Evolutionary conservation across 2,329 filamentous ascomycete species (phyloP).

Genomic region (Cercospora sp.): DNA sequence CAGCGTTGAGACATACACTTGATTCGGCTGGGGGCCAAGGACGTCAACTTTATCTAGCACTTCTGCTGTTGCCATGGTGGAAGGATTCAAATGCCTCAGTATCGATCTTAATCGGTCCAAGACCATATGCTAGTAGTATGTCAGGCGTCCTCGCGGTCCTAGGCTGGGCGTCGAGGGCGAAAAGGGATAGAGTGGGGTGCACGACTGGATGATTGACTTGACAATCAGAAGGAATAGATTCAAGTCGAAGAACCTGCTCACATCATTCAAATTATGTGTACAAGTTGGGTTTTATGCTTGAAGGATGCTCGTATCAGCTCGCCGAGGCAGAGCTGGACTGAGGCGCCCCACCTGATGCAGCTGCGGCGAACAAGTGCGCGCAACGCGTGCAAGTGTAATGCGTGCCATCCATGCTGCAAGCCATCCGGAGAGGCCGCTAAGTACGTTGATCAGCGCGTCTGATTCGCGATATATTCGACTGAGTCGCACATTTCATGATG

Average conservation of each 20-base stretch:
- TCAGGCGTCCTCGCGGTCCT: neutral
- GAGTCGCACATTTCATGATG: neutral
- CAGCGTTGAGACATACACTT: conserved; percentile 6
- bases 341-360: neutral
- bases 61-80: conserved; percentile 25
- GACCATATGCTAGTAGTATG: neutral
- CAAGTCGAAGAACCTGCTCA: neutral
- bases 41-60: conserved; percentile 23
- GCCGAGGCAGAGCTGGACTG: neutral
- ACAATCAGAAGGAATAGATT: neutral
- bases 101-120: neutral
- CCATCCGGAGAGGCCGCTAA: neutral
- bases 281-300: neutral
- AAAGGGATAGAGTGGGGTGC: neutral
- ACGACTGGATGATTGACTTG: neutral
- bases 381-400: neutral
- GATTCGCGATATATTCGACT: neutral
- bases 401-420: neutral
- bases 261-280: neutral
- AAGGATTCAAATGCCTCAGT: neutral
- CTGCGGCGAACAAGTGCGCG: neutral
- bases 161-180: neutral
- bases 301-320: neutral
- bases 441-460: neutral
- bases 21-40: conserved; percentile 21